Base-by-base conservation (phyloP, 2,329 filamentous ascomycete genomes). In the Pseudocercospora eumusae region DNA sequence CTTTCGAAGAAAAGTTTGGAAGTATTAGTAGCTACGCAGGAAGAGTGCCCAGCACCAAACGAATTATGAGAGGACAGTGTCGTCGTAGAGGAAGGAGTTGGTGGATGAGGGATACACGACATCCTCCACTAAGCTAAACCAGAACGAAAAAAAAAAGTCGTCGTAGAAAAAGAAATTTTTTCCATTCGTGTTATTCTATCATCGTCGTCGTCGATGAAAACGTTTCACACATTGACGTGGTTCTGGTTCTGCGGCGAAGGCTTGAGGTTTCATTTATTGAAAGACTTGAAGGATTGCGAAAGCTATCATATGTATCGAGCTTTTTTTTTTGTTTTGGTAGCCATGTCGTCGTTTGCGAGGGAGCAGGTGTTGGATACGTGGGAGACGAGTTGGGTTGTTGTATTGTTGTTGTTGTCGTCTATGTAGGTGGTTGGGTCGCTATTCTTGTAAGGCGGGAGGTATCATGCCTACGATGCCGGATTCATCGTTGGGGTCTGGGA, bases 1-100 rank as follows among this genome's bases (percentile, higher is more conserved):
- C n/a, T n/a, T n/a, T n/a, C n/a, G n/a, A n/a, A n/a, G n/a, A n/a
- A n/a, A n/a, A n/a, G n/a, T n/a, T n/a, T n/a, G n/a, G n/a, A n/a
- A n/a, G n/a, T n/a, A n/a, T n/a, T n/a, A n/a, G n/a, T n/a, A n/a
- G n/a, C n/a, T n/a, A n/a, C n/a, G n/a, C n/a, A 79, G 4, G 81
- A 76, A 4, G 70, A 68, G 66, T 84, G 82, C 78, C 78, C 81
- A 83, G 4, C 79, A 80, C 69, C 76, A 80, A 0, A 3, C 47
- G 8, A 52, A 52, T 28, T 52, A 25, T 15, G 9, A 15, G 2
- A 52, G 15, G 1, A 25, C 47, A 1, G 15, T 25, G 4, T 25
- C 47, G 15, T 52, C 47, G 25, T 52, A 31, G 2, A 9, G 74
- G 76, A 81, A 68, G 57, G 76, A 70, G 10, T 73, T 66, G 49